A percentile compares a stretch with the other conserved stretches of the same genome.
phyloP scores from a whole-genome alignment of 1,139 yeast genomes.

The Pichia sp. region DNA sequence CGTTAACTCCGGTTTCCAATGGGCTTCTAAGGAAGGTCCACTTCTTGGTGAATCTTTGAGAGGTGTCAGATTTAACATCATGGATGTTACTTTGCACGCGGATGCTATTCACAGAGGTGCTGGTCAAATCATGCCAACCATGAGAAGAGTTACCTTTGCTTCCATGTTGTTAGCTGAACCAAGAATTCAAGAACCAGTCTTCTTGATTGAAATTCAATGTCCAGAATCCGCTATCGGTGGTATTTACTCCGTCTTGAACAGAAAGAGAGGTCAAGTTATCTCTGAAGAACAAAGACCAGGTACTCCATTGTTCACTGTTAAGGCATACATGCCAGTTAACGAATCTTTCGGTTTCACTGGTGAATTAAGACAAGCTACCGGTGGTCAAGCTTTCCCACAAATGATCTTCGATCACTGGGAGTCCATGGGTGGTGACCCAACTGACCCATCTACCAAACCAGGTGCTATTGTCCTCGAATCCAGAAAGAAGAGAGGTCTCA shows the following conservation, averaged over 20 bases:
- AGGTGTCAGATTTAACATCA: constrained; percentile 94
- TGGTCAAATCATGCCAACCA: constrained; percentile 99
- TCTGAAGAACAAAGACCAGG: constrained; percentile 99
- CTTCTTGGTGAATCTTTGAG: constrained; percentile 94
- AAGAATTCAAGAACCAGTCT: constrained; percentile 98
- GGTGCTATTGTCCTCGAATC: constrained; percentile 86
- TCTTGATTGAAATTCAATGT: constrained; percentile 99
- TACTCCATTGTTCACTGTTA: constrained; percentile 98
- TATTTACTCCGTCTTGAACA: constrained; percentile 99
- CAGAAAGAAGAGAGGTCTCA: constrained; percentile 97
- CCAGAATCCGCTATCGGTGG: constrained; percentile 99
- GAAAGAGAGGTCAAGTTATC: constrained; percentile 99
- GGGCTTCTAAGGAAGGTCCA: constrained; percentile 99
- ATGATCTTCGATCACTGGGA: constrained; percentile 99
- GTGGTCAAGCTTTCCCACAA: constrained; percentile 99
- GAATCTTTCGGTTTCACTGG: constrained; percentile 99
- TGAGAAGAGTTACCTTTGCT: constrained; percentile 99
- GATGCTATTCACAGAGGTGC: constrained; percentile 99
- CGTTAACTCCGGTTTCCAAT: constrained; percentile 99
- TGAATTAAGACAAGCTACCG: constrained; percentile 99
- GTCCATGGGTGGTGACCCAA: constrained; percentile 84
- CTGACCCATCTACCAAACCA: constrained; percentile 89
- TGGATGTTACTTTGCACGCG: constrained; percentile 99
- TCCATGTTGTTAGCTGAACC: constrained; percentile 98
- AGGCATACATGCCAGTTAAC: constrained; percentile 99